Base-by-base conservation (phyloP, 768 basidiomycete species). In the Lentinula aciculospora region DNA sequence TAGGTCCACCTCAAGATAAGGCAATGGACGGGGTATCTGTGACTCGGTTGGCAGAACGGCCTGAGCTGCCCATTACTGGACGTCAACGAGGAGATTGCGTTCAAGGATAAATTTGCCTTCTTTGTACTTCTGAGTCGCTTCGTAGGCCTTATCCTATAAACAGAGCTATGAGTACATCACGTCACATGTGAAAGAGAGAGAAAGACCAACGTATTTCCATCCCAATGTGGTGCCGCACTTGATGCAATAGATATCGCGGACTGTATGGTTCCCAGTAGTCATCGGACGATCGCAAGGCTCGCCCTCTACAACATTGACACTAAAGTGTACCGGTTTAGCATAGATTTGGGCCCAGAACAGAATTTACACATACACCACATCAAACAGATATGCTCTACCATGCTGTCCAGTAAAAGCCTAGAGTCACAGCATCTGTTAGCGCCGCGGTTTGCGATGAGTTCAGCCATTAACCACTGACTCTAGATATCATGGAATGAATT, bases 21-120 rank as follows among this genome's bases (percentile, higher is more conserved):
- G 60, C 44, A 46, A 32, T 50, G 44, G 39, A 59, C 60, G 47
- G 44, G 56, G 44, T 39, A 42, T 42, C 34, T 44, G 25, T 58
- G 55, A 19, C 51, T 36, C 19, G 15, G 21, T 15, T 13, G 51
- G 13, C 51, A 17, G 32, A 37, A 19, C 66, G 39, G 61, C 42
- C 29, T 53, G 72, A 17, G 28, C 15, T 3, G 46, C 17, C 32
- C 27, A 21, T 45, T 77, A 93, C 76, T 93, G 88, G 56, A 94
- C 91, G 66, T 94, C 91, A 64, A 86, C 80, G 66, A 93, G 87
- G 66, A 93, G 80, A 68, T 90, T 91, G 66, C 92, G 88, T 74
- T 99, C 96, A 61, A 99, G 89, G 69, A 99, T 98, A 72, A 84
- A 97, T 78, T 94, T 94, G 68, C 94, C 94, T 76, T 99, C 96